A percentile compares a stretch with the other conserved stretches of the same genome.
phyloP scores from a whole-genome alignment of 2,329 filamentous ascomycete genomes.

The Fusarium sp. region DNA sequence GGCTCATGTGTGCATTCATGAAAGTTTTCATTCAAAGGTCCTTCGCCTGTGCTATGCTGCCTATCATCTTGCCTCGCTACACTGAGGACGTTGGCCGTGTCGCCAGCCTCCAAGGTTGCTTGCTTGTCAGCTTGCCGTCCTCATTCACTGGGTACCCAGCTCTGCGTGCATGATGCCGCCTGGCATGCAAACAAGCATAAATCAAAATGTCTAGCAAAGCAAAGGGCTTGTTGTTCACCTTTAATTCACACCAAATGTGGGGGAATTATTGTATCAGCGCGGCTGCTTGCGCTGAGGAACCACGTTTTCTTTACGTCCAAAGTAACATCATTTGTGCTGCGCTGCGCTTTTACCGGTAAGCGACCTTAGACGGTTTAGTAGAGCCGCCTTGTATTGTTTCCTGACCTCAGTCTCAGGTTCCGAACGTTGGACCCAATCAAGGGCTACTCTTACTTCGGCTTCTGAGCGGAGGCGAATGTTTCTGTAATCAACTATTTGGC shows the following conservation, averaged over 20 bases:
- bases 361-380: slow-evolving; percentile 36
- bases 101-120: slow-evolving; percentile 2
- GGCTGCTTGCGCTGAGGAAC: slow-evolving; percentile 20
- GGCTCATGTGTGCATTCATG: background rate
- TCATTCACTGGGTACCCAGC: background rate
- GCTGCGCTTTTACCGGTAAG: slow-evolving; percentile 18
- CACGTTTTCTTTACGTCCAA: slow-evolving; percentile 16
- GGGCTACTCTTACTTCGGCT: slow-evolving; percentile 70
- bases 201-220: slow-evolving; percentile 12
- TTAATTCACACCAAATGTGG: slow-evolving; percentile 9
- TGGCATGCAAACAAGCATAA: slow-evolving; percentile 17
- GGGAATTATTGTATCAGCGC: slow-evolving; percentile 1
- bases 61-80: slow-evolving; percentile 11
- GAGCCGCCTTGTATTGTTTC: slow-evolving; percentile 30
- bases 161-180: slow-evolving; percentile 13
- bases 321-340: slow-evolving; percentile 7
- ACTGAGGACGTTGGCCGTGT: slow-evolving; percentile 6
- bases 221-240: slow-evolving; percentile 2
- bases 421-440: slow-evolving; percentile 66
- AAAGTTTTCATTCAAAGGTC: slow-evolving; percentile 17
- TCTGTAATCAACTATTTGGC: slow-evolving; percentile 17
- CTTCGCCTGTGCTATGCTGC: slow-evolving; percentile 5
- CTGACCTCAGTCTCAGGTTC: slow-evolving; percentile 31
- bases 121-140: slow-evolving; percentile 3
- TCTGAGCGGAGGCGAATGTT: slow-evolving; percentile 66